These are phyloP conservation scores for Lathyrus oleraceus DNA, from an alignment of 306 rosid genomes.

Conservation along the genomic window DNA sequence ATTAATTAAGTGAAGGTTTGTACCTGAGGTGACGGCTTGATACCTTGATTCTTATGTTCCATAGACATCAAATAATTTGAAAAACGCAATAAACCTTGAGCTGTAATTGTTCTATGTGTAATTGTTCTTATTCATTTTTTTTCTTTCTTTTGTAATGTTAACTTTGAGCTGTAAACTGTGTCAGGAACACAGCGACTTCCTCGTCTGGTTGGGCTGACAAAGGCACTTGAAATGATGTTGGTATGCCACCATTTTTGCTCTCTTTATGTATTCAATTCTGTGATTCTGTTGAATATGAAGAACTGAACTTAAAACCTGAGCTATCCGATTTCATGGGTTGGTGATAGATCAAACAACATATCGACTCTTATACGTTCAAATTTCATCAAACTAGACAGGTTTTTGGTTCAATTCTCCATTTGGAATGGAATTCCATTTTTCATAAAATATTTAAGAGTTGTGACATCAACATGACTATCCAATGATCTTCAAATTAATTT, in stretches of 20 bases:
- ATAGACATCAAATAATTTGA: constrained; percentile 14
- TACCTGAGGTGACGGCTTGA: background rate
- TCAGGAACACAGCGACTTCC: constrained; percentile 98
- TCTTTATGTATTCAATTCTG: constrained; percentile 10
- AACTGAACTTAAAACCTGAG: constrained; percentile 28
- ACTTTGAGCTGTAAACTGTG: constrained; percentile 41
- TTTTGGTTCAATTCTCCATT: constrained; percentile 39
- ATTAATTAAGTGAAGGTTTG: background rate
- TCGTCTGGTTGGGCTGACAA: constrained; percentile 93
- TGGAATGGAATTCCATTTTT: constrained; percentile 24
- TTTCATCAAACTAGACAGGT: background rate
- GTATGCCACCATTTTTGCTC: constrained; percentile 45
- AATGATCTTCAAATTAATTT: constrained; percentile 33
- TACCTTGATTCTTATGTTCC: background rate
- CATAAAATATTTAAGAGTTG: constrained; percentile 3
- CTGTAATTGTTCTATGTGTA: background rate
- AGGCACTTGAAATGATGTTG: constrained; percentile 93
- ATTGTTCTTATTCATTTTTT: constrained; percentile 20
- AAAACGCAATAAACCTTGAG: constrained; percentile 9
- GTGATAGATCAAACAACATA: background rate
- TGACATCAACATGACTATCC: constrained; percentile 21
- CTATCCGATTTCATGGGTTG: constrained; percentile 23
- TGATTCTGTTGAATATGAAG: constrained; percentile 17
- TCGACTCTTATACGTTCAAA: constrained; percentile 26
- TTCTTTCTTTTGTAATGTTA: constrained; percentile 8